phyloP scores from a whole-genome alignment of 306 rosid genomes.

The Abrus precatorius region DNA sequence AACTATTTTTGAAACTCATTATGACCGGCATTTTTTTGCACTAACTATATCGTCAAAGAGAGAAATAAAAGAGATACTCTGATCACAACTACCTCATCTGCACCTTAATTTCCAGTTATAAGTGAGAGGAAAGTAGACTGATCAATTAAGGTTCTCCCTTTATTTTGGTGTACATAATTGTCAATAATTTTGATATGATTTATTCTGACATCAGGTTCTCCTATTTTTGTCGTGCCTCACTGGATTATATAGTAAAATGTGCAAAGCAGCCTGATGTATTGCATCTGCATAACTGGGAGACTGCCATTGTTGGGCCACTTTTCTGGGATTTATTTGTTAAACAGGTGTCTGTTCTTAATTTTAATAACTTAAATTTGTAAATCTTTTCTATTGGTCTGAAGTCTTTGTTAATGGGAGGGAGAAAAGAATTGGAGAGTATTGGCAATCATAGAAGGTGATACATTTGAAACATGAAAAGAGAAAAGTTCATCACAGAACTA shows the following conservation, averaged over 20 bases:
- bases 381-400: slow-evolving; percentile 9
- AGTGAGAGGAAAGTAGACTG: slow-evolving; percentile 12
- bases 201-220: slow-evolving; percentile 71
- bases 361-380: slow-evolving; percentile 12
- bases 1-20: slow-evolving; percentile 25
- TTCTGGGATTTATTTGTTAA: slow-evolving; percentile 89
- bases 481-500: background rate
- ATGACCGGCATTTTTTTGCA: slow-evolving; percentile 4
- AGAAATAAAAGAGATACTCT: slow-evolving; percentile 16
- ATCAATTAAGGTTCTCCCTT: slow-evolving; percentile 36
- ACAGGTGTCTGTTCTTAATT: slow-evolving; percentile 63
- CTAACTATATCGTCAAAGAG: slow-evolving; percentile 21
- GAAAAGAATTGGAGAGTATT: background rate
- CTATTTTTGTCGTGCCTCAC: slow-evolving; percentile 90
- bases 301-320: slow-evolving; percentile 92
- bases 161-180: slow-evolving; percentile 34
- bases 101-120: slow-evolving; percentile 11
- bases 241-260: slow-evolving; percentile 87
- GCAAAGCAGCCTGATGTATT: slow-evolving; percentile 90
- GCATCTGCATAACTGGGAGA: slow-evolving; percentile 95
- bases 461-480: background rate
- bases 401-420: slow-evolving; percentile 21
- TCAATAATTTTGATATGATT: slow-evolving; percentile 38
- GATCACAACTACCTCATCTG: background rate
- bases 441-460: background rate